Evolutionary conservation across 2,329 filamentous ascomycete genomes (phyloP), one percentile per base, ranked within the genome.

Genomic region (Chaetomiaceae sp.): DNA sequence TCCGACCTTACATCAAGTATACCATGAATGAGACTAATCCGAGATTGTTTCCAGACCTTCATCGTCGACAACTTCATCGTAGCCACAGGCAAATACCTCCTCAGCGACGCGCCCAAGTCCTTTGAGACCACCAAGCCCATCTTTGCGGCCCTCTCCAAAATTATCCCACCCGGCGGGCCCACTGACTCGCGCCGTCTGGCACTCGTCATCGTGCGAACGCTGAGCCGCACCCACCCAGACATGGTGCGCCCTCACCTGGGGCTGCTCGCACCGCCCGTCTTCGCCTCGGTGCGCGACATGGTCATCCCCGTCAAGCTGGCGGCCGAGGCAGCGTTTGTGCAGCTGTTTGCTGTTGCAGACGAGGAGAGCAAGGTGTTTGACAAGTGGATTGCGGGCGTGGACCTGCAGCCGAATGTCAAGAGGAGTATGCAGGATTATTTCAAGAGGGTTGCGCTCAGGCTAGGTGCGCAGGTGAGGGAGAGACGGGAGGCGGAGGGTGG

Each of bases 391-490:
- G 76, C 81, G 9, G 83, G 84, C 0, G 77, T 81, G 46, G 80
- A 82, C 3, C 71, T 96, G 54, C 77, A 84, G 8, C 72, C 88
- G 0, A 86, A 82, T 36, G 84, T 84, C 16, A 94, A 95, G 78
- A 81, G 92, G 62, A 90, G 86, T 68, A 96, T 99, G 87, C 81
- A 85, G 54, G 94, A 99, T 69, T 99, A 99, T 73, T 97, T 97
- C 75, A 96, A 96, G 78, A 79, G 94, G 37, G 89, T 99, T 59
- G 90, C 90, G 1, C 70, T 92, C 64, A 82, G 91, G 62, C 73
- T 97, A 18, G 92, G 88, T n/a, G 81, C 76, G 16, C 94, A 97
- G 69, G 90, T 89, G 1, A 81, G 90, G 57, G 94, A 99, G 73
- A 81, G 94, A 62, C 87, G 83, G 65, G 91, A 96, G 62, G 94